phyloP scores from a whole-genome alignment of 2,329 filamentous ascomycete genomes.

The Colletotrichum truncatum region DNA sequence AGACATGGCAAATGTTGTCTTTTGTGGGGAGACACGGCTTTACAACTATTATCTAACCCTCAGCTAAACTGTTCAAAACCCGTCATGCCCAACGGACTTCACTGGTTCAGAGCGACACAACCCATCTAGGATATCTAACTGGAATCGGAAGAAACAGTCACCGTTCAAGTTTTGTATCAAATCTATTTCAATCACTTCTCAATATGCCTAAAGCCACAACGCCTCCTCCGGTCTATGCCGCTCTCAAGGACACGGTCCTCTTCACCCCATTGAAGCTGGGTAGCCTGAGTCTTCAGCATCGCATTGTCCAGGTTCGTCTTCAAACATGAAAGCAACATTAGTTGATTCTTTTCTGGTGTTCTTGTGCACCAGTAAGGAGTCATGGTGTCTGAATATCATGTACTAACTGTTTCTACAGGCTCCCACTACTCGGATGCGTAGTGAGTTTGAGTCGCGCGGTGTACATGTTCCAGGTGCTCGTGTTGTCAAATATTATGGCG shows the following conservation, averaged over 20 bases:
- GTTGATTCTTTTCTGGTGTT: neutral
- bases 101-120: neutral
- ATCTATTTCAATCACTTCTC: neutral
- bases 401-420: neutral
- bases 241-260: constrained; percentile 35
- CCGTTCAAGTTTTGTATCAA: neutral
- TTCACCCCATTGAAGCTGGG: constrained; percentile 47
- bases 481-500: constrained; percentile 41
- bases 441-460: constrained; percentile 41
- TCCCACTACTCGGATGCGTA: constrained; percentile 35
- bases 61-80: constrained; percentile 4
- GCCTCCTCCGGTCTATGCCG: constrained; percentile 23
- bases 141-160: constrained; percentile 6
- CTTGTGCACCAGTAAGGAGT: too few relatives aligned
- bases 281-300: constrained; percentile 42
- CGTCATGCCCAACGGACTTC: neutral
- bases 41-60: neutral
- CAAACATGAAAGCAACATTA: neutral
- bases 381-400: too few relatives aligned
- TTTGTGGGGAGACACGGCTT: neutral
- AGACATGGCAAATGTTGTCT: neutral
- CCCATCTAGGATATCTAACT: neutral
- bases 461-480: constrained; percentile 41
- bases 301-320: constrained; percentile 42
- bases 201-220: constrained; percentile 19